A percentile compares a stretch with the other conserved stretches of the same genome.
Conservation (phyloP, 2,329 filamentous ascomycete genomes). For the Exophiala lecanii-corni region DNA sequence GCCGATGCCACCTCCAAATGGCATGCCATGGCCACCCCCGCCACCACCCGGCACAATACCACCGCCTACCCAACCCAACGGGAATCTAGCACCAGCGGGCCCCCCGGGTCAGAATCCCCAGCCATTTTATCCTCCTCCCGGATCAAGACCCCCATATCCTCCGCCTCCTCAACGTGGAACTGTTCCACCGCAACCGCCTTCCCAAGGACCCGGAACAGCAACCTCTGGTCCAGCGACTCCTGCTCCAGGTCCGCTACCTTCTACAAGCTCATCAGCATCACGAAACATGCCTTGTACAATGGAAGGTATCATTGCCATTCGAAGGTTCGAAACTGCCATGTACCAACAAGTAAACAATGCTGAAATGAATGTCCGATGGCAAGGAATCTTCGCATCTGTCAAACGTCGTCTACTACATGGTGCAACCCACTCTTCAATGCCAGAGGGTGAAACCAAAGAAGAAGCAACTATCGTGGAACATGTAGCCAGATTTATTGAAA, state of each 20-base stretch:
- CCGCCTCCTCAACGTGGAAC: slow-evolving; percentile 4
- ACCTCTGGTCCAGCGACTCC: slow-evolving; percentile 9
- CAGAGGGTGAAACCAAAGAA: slow-evolving; percentile 22
- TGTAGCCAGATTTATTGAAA: slow-evolving; percentile 19
- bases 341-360: slow-evolving; percentile 18
- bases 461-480: slow-evolving; percentile 24
- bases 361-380: slow-evolving; percentile 18
- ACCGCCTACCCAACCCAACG: slow-evolving; percentile 7
- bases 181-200: slow-evolving; percentile 1
- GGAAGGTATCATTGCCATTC: slow-evolving; percentile 19
- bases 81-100: slow-evolving; percentile 1
- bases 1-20: slow-evolving; percentile 22
- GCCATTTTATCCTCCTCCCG: slow-evolving; percentile 13
- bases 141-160: slow-evolving; percentile 8
- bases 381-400: slow-evolving; percentile 23
- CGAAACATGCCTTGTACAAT: slow-evolving; percentile 24
- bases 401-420: slow-evolving; percentile 23
- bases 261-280: slow-evolving; percentile 18
- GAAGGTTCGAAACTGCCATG: slow-evolving; percentile 22
- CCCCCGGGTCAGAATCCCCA: slow-evolving; percentile 11
- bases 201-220: slow-evolving; percentile 7
- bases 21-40: slow-evolving; percentile 21
- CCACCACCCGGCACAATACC: slow-evolving; percentile 12
- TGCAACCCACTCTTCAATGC: slow-evolving; percentile 14
- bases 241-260: slow-evolving; percentile 7